phyloP scores from a whole-genome alignment of 83 land plant genomes.

The Larix sibirica region DNA sequence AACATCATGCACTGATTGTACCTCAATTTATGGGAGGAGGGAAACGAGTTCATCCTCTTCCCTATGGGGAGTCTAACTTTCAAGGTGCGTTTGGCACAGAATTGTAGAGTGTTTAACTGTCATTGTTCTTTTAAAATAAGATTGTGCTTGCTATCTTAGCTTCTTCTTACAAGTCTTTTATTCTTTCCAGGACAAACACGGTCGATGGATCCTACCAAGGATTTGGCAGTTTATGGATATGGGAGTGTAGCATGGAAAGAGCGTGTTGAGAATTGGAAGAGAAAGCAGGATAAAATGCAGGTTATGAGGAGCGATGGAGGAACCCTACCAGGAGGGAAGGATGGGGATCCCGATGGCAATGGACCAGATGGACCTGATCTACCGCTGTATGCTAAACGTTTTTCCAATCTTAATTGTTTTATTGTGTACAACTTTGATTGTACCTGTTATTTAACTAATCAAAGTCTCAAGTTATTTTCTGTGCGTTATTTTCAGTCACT shows the following conservation, averaged over 20 bases:
- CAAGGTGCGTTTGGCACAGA: neutral
- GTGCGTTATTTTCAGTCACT: neutral
- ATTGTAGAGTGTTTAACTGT: neutral
- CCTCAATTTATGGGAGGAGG: constrained; percentile 55
- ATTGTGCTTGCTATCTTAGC: constrained; percentile 50
- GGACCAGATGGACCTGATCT: constrained; percentile 62
- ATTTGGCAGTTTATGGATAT: constrained; percentile 38
- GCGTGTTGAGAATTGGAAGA: constrained; percentile 69
- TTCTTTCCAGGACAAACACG: constrained; percentile 46
- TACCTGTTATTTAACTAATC: neutral
- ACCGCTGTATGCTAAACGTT: constrained; percentile 35
- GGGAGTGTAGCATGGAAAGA: constrained; percentile 71
- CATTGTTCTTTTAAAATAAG: constrained; percentile 20
- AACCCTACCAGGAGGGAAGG: constrained; percentile 6
- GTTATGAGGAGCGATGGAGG: constrained; percentile 13
- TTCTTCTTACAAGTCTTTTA: constrained; percentile 21
- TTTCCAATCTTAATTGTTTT: neutral
- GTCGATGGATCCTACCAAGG: constrained; percentile 55
- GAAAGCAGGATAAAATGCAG: constrained; percentile 56
- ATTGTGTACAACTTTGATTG: neutral
- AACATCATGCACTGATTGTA: constrained; percentile 66
- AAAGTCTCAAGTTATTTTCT: neutral
- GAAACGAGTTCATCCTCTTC: constrained; percentile 65
- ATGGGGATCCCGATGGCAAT: constrained; percentile 41
- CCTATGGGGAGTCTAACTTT: constrained; percentile 37